phyloP scores from a whole-genome alignment of 108 stramenopile genomes.

The Epipyxis sp. region DNA sequence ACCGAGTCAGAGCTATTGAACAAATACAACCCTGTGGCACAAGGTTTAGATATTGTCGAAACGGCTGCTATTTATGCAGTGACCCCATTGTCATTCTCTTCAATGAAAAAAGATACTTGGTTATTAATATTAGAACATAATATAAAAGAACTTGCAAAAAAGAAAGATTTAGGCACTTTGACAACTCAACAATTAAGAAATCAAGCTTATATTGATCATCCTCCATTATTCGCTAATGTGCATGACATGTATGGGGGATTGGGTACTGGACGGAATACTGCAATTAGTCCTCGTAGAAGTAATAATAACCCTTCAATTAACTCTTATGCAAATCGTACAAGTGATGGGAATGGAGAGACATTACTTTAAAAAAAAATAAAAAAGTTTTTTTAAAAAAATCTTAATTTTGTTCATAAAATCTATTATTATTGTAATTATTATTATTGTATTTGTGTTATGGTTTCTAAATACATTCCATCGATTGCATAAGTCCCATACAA shows the following conservation, averaged over 20 bases:
- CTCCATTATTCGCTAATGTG: not conserved
- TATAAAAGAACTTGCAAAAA: not conserved
- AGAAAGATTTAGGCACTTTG: not conserved
- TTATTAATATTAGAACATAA: not conserved
- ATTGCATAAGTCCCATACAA: too few species aligned
- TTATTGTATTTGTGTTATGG: too few species aligned
- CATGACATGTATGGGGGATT: not conserved
- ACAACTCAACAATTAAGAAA: not conserved
- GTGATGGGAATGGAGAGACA: too few species aligned
- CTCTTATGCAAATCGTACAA: too few species aligned
- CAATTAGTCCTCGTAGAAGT: too few species aligned
- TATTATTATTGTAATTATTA: too few species aligned
- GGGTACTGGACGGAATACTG: too few species aligned
- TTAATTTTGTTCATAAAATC: too few species aligned
- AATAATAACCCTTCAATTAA: too few species aligned
- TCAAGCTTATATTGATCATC: not conserved
- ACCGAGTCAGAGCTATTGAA: not conserved
- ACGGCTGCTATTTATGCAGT: not conserved
- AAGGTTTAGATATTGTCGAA: not conserved
- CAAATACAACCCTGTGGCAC: not conserved
- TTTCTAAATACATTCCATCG: too few species aligned
- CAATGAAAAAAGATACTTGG: not conserved
- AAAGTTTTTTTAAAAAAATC: too few species aligned
- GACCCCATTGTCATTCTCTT: not conserved
- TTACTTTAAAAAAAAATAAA: too few species aligned